Conservation (phyloP, 2,329 filamentous ascomycete species). For the Parastagonospora avenae region DNA sequence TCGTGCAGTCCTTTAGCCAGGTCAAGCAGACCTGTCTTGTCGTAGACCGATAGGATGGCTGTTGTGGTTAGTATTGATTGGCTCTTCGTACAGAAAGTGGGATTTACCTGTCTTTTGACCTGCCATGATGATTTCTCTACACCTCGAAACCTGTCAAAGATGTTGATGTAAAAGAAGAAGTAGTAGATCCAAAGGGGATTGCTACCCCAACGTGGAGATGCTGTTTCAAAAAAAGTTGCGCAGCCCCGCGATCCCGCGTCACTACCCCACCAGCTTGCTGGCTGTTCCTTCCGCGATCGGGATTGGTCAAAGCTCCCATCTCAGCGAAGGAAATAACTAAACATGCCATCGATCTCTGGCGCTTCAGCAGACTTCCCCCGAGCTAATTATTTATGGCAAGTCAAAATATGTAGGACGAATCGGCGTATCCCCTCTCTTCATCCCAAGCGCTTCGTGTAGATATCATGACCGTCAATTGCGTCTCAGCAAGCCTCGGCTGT, state of each 20-base stretch:
- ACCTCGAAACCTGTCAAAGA: neutral
- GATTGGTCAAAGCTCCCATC: conserved; percentile 4
- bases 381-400: too few relatives aligned
- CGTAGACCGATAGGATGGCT: conserved; percentile 96
- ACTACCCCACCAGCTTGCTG: conserved; percentile 7
- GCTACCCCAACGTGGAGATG: conserved; percentile 14
- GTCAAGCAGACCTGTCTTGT: conserved; percentile 76
- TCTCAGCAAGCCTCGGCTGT: neutral
- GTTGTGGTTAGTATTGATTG: conserved; percentile 7
- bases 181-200: neutral
- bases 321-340: neutral
- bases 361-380: too few relatives aligned
- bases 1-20: conserved; percentile 47
- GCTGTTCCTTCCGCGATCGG: conserved; percentile 17
- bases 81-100: neutral
- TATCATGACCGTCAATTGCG: neutral
- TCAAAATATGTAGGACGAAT: neutral
- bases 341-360: neutral
- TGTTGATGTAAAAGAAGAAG: neutral
- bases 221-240: conserved; percentile 19
- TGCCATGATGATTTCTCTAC: conserved; percentile 31
- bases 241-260: conserved; percentile 15
- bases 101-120: conserved; percentile 44
- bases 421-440: neutral
- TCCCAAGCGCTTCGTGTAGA: too few relatives aligned